phyloP scores from a whole-genome alignment of 805 yeast genomes.

The Saturnispora hagleri region DNA sequence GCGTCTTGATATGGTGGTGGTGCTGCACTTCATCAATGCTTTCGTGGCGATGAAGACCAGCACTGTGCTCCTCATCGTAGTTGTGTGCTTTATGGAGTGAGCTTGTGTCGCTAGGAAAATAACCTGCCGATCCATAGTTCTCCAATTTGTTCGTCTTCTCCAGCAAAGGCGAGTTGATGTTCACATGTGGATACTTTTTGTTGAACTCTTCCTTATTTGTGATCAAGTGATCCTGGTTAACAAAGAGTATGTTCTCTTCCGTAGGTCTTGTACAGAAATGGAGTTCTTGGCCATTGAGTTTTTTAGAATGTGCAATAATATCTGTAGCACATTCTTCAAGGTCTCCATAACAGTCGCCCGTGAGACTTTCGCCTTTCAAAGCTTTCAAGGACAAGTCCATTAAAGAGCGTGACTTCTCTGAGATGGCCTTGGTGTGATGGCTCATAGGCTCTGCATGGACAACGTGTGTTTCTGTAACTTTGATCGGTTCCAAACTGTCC shows the following conservation, averaged over 20 bases:
- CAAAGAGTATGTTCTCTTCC: conserved; percentile 27
- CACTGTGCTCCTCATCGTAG: conserved; percentile 3
- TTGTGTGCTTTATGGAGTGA: background rate
- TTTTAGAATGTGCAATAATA: conserved; percentile 16
- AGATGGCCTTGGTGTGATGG: background rate
- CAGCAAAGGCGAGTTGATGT: conserved; percentile 26
- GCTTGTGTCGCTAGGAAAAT: background rate
- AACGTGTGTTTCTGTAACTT: background rate
- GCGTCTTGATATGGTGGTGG: conserved; percentile 74
- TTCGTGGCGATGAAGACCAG: background rate
- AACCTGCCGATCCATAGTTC: background rate
- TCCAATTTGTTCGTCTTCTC: conserved; percentile 3
- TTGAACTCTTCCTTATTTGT: conserved; percentile 20
- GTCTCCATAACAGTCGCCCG: conserved; percentile 28
- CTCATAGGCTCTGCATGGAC: background rate
- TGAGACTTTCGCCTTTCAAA: conserved; percentile 20
- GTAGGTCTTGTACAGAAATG: conserved; percentile 29
- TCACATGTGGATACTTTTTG: conserved; percentile 23
- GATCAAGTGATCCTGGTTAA: conserved; percentile 21
- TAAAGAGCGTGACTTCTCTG: conserved; percentile 13
- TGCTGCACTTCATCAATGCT: conserved; percentile 20
- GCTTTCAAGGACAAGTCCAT: conserved; percentile 26
- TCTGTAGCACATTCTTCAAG: conserved; percentile 23
- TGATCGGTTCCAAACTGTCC: background rate
- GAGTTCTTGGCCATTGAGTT: conserved; percentile 13